Conservation (phyloP, 768 basidiomycete genomes). For the Lentinula sp. region DNA sequence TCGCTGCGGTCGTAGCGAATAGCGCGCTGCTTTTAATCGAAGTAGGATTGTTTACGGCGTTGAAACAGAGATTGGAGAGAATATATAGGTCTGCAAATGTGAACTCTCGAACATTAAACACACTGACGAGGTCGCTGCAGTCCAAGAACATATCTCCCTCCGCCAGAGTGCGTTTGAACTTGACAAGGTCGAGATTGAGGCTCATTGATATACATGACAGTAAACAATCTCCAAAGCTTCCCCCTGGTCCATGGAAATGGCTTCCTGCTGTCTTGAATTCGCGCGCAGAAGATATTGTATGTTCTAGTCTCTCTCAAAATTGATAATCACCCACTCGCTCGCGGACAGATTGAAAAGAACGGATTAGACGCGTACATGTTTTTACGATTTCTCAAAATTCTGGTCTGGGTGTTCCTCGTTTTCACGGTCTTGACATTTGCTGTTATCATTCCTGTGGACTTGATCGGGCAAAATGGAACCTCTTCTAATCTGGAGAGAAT, state of each 20-base stretch:
- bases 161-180: slow-evolving; percentile 36
- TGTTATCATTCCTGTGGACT: slow-evolving; percentile 54
- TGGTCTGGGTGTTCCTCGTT: slow-evolving; percentile 49
- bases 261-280: slow-evolving; percentile 36
- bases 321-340: not conserved
- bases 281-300: slow-evolving; percentile 39
- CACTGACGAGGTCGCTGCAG: slow-evolving; percentile 6
- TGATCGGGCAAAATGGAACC: slow-evolving; percentile 31
- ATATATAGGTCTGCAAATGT: slow-evolving; percentile 34
- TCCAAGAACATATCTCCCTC: slow-evolving; percentile 57
- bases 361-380: slow-evolving; percentile 66
- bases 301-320: slow-evolving; percentile 11
- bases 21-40: slow-evolving; percentile 36
- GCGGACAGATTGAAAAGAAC: slow-evolving; percentile 45
- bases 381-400: slow-evolving; percentile 54
- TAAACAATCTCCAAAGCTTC: slow-evolving; percentile 39
- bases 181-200: not conserved
- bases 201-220: slow-evolving; percentile 15
- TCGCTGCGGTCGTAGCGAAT: slow-evolving; percentile 58
- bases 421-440: slow-evolving; percentile 56
- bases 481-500: slow-evolving; percentile 34
- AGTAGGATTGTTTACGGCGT: slow-evolving; percentile 48
- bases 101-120: not conserved
- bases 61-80: slow-evolving; percentile 49
- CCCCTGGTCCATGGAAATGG: slow-evolving; percentile 44